Evolutionary conservation across 768 basidiomycete species (phyloP).

Genomic region (Mycena sanguinolenta): DNA sequence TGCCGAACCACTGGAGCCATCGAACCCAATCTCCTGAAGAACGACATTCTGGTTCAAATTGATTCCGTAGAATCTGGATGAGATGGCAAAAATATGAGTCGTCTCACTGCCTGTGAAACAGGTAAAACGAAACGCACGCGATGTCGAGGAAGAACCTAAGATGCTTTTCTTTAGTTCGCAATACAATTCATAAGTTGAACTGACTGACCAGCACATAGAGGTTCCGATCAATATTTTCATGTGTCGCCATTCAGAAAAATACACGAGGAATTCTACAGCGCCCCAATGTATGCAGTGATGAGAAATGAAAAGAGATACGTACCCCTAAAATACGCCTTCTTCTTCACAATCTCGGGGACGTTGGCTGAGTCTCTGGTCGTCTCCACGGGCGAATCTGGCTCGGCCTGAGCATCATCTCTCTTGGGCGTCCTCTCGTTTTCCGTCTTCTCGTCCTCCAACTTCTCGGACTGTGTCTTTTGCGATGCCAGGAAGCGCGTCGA

Average conservation of each 20-base stretch:
- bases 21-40: conserved; percentile 80
- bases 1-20: conserved; percentile 65
- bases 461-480: no score
- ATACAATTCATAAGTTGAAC: background rate
- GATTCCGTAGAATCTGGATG: conserved; percentile 78
- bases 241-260: conserved; percentile 83
- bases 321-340: conserved; percentile 69
- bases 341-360: conserved; percentile 44
- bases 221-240: conserved; percentile 78
- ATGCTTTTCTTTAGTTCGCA: background rate
- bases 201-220: conserved; percentile 65
- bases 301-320: conserved; percentile 18
- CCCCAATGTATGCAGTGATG: background rate
- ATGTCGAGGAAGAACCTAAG: conserved; percentile 76
- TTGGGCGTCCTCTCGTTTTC: conserved; percentile 48
- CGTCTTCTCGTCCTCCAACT: conserved; percentile 50
- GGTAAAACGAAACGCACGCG: conserved; percentile 56
- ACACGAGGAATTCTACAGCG: conserved; percentile 65
- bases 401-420: conserved; percentile 24
- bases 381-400: conserved; percentile 34
- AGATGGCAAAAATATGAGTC: background rate
- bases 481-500: conserved; percentile 68
- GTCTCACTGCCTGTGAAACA: background rate
- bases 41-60: conserved; percentile 81
- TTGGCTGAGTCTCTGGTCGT: conserved; percentile 23